phyloP scores from a whole-genome alignment of 2,329 filamentous ascomycete species.

The Fusarium domesticum region DNA sequence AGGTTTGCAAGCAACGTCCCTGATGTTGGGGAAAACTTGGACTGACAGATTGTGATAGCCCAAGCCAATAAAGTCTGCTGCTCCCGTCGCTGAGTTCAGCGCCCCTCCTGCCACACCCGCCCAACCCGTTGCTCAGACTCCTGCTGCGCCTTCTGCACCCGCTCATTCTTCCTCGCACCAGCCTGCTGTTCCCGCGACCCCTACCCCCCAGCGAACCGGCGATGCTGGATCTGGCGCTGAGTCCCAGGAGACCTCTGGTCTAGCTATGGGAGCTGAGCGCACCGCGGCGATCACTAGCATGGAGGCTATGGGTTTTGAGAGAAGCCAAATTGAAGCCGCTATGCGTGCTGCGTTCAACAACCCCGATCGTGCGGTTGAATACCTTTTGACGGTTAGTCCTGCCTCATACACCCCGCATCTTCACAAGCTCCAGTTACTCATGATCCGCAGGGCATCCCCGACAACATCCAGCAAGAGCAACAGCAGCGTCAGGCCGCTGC shows the following conservation, averaged over 20 bases:
- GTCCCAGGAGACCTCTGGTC: constrained; percentile 62
- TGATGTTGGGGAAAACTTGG: neutral
- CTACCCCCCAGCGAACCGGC: constrained; percentile 50
- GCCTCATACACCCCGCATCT: neutral
- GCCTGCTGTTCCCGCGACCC: constrained; percentile 49
- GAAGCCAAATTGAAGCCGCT: constrained; percentile 83
- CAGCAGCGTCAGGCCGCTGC: constrained; percentile 46
- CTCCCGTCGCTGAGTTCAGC: constrained; percentile 56
- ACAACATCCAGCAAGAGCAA: constrained; percentile 72
- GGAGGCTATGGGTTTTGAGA: constrained; percentile 95
- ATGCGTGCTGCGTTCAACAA: constrained; percentile 98
- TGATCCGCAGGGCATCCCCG: constrained; percentile 74
- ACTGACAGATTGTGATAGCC: constrained; percentile 32
- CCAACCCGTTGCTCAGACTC: constrained; percentile 56
- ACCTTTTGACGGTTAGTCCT: constrained; percentile 73
- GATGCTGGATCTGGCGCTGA: constrained; percentile 41
- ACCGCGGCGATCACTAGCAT: constrained; percentile 83
- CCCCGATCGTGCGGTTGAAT: constrained; percentile 94
- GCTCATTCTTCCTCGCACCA: constrained; percentile 44
- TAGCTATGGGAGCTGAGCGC: constrained; percentile 81
- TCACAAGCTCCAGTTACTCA: constrained; percentile 9
- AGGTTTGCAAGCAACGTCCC: constrained; percentile 55
- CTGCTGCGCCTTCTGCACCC: constrained; percentile 50
- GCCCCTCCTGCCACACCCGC: constrained; percentile 59
- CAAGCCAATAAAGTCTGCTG: constrained; percentile 66